These are phyloP conservation scores for Priceomyces haplophilus DNA, from an alignment of 805 yeast species.

Conservation along the genomic window DNA sequence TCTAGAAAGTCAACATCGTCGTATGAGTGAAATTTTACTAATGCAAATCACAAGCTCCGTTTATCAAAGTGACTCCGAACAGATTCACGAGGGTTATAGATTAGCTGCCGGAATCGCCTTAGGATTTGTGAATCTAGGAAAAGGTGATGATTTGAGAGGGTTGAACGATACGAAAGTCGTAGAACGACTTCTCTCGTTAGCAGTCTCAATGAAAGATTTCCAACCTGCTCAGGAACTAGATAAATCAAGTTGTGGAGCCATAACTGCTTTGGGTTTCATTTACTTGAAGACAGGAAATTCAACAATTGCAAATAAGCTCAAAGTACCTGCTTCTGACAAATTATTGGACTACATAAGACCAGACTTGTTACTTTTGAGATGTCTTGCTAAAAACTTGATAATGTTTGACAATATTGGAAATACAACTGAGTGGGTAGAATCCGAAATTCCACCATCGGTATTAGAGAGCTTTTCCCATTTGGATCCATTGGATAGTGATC, in stretches of 20 bases:
- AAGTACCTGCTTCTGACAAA: constrained; percentile 57
- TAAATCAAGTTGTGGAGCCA: constrained; percentile 69
- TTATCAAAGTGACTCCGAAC: constrained; percentile 50
- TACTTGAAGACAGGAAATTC: constrained; percentile 64
- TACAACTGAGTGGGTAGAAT: constrained; percentile 52
- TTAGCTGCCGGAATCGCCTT: constrained; percentile 85
- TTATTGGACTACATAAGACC: constrained; percentile 74
- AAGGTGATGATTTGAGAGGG: constrained; percentile 60
- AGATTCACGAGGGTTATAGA: constrained; percentile 75
- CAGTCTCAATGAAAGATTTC: constrained; percentile 58
- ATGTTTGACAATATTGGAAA: constrained; percentile 66
- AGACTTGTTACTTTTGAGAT: constrained; percentile 64
- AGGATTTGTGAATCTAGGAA: constrained; percentile 81
- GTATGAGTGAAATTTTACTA: constrained; percentile 78
- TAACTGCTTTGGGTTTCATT: constrained; percentile 71
- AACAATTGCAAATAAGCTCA: constrained; percentile 58
- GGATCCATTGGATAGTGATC: constrained; percentile 51
- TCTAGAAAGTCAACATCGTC: constrained; percentile 70
- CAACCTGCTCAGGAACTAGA: constrained; percentile 58
- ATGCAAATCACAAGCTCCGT: constrained; percentile 63
- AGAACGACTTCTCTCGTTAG: constrained; percentile 56
- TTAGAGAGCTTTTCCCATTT: constrained; percentile 23
- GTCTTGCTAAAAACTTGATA: constrained; percentile 61
- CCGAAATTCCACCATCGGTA: constrained; percentile 51
- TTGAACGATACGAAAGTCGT: constrained; percentile 62